These are phyloP conservation scores for Pholiota conissans DNA, from an alignment of 768 basidiomycete genomes.

Conservation along the genomic window DNA sequence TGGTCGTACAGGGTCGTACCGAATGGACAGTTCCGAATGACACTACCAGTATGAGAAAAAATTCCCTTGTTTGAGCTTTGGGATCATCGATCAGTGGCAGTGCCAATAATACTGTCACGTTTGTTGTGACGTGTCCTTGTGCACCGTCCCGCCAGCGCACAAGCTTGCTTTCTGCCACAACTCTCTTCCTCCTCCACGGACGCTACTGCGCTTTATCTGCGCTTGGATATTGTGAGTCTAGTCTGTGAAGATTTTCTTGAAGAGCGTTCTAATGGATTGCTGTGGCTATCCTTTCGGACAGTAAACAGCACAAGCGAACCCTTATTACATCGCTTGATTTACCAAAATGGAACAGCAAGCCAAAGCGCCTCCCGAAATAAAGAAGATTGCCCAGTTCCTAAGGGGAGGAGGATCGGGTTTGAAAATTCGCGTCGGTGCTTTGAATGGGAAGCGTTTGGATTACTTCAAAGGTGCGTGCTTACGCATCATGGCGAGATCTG, in stretches of 20 bases:
- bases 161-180: slow-evolving; percentile 3
- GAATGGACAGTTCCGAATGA: too few species aligned
- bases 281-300: neutral
- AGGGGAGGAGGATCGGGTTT: slow-evolving; percentile 84
- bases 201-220: slow-evolving; percentile 1
- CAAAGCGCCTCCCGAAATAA: slow-evolving; percentile 77
- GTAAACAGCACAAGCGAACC: neutral
- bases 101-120: slow-evolving; percentile 1
- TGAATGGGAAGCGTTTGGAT: slow-evolving; percentile 93
- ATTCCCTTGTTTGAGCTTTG: too few species aligned
- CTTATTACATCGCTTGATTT: slow-evolving; percentile 1
- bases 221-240: neutral
- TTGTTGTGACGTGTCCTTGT: slow-evolving; percentile 9
- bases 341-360: slow-evolving; percentile 67
- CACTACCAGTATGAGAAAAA: too few species aligned
- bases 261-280: neutral
- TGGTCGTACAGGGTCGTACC: too few species aligned
- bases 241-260: neutral
- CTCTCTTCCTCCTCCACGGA: neutral
- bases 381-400: slow-evolving; percentile 83
- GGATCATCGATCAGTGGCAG: too few species aligned
- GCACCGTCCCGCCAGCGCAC: neutral
- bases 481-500: neutral
- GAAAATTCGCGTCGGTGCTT: slow-evolving; percentile 85
- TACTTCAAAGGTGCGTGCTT: slow-evolving; percentile 89